Conservation (phyloP, 768 basidiomycete genomes). For the Russula virescens region DNA sequence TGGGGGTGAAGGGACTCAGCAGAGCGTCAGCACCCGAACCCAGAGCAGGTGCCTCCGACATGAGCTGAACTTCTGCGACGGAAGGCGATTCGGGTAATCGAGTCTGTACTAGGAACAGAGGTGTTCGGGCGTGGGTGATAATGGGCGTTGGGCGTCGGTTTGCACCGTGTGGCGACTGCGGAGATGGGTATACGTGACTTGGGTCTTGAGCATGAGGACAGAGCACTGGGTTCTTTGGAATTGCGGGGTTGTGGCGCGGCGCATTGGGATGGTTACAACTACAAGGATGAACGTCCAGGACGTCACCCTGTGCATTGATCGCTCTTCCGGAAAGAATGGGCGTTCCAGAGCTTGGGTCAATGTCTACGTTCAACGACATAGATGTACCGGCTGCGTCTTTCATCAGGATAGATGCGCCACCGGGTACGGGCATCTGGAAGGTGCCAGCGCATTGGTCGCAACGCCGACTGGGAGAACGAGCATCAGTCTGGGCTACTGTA, state of each 20-base stretch:
- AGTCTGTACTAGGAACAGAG: constrained; percentile 11
- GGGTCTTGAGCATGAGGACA: not conserved
- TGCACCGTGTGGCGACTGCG: not conserved
- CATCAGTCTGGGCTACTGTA: not conserved
- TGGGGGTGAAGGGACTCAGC: constrained; percentile 11
- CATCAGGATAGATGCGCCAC: constrained; percentile 12
- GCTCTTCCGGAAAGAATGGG: constrained; percentile 17
- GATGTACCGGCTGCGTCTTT: constrained; percentile 6
- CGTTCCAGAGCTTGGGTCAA: constrained; percentile 13
- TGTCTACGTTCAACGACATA: constrained; percentile 14
- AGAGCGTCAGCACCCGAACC: not conserved
- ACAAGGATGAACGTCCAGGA: constrained; percentile 15
- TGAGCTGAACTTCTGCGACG: not conserved
- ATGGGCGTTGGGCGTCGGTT: not conserved
- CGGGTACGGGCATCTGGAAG: constrained; percentile 1
- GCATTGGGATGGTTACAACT: constrained; percentile 7
- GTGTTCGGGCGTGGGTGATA: not conserved
- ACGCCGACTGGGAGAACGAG: not conserved
- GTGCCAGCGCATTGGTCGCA: not conserved
- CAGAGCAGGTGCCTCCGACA: not conserved
- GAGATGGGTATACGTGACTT: not conserved
- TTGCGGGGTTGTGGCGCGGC: not conserved
- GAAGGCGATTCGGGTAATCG: not conserved
- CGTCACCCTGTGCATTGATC: constrained; percentile 2
- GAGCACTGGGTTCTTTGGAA: not conserved